Conservation (phyloP, 352 stramenopile genomes). For the Phytophthora hibernalis region DNA sequence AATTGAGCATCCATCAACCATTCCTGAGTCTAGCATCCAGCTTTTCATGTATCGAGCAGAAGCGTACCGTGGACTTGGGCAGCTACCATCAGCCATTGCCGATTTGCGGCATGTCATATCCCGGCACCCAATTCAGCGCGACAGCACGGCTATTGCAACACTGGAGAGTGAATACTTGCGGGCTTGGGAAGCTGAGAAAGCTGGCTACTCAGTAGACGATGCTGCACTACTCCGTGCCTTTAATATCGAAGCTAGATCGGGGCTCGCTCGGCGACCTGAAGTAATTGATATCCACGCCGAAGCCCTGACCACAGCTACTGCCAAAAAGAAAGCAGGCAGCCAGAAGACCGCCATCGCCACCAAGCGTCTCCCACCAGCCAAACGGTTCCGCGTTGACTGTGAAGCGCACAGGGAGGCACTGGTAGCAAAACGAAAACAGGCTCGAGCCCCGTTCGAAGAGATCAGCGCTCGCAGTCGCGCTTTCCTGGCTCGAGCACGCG, state of each 20-base stretch:
- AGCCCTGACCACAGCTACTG: conserved; percentile 15
- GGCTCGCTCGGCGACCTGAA: conserved; percentile 51
- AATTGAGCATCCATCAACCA: not conserved
- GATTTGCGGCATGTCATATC: conserved; percentile 50
- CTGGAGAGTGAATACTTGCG: conserved; percentile 28
- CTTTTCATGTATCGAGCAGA: conserved; percentile 56
- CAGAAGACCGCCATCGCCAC: not conserved
- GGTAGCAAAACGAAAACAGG: conserved; percentile 5
- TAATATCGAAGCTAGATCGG: conserved; percentile 46
- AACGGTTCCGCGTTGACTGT: conserved; percentile 48
- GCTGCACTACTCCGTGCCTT: conserved; percentile 57
- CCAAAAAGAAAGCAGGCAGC: conserved; percentile 31
- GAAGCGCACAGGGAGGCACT: conserved; percentile 20
- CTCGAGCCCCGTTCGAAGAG: conserved; percentile 25
- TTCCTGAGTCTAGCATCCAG: conserved; percentile 38
- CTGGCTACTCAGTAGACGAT: conserved; percentile 59
- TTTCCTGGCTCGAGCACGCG: conserved; percentile 44
- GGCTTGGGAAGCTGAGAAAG: conserved; percentile 53
- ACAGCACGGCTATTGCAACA: conserved; percentile 22
- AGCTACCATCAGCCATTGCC: conserved; percentile 51
- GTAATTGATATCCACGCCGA: conserved; percentile 46
- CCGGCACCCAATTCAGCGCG: conserved; percentile 30
- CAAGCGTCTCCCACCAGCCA: conserved; percentile 31
- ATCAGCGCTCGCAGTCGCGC: conserved; percentile 20
- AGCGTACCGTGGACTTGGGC: conserved; percentile 52